A percentile compares a stretch with the other conserved stretches of the same genome.
phyloP scores from a whole-genome alignment of 441 rosid species.

The Eutrema salsugineum region DNA sequence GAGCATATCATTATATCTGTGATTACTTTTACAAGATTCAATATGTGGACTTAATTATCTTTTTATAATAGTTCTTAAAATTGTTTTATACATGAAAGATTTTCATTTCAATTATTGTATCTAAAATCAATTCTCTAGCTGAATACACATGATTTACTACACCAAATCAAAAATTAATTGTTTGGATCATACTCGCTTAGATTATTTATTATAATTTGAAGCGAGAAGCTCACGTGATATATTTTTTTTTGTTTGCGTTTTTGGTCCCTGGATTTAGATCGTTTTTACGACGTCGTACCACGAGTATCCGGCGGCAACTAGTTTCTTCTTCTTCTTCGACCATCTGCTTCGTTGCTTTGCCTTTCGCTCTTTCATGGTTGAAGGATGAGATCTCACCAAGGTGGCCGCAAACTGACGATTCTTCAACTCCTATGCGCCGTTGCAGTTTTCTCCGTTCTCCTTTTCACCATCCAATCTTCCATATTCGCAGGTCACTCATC shows the following conservation, averaged over 20 bases:
- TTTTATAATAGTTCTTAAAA: too few species aligned
- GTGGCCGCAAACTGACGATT: conserved; percentile 44
- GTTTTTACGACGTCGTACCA: conserved; percentile 4
- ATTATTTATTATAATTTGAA: too few species aligned
- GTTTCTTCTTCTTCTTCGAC: conserved; percentile 11
- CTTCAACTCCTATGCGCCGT: conserved; percentile 56
- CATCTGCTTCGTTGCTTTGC: background rate
- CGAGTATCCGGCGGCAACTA: background rate
- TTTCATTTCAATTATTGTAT: too few species aligned
- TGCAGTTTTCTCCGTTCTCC: conserved; percentile 49
- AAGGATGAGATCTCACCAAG: conserved; percentile 44
- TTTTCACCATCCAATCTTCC: conserved; percentile 67
- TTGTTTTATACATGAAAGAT: too few species aligned
- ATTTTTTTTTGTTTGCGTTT: background rate
- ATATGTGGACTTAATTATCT: background rate
- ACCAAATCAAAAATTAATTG: background rate
- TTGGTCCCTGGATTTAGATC: background rate
- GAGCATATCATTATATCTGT: too few species aligned
- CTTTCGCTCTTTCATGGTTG: conserved; percentile 13
- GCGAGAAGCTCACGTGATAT: background rate
- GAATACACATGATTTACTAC: too few species aligned
- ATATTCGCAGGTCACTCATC: conserved; percentile 55
- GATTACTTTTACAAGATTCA: too few species aligned
- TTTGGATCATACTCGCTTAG: background rate
- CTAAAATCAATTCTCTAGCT: too few species aligned